A percentile compares a stretch with the other conserved stretches of the same genome.
Evolutionary conservation across 139 green algal genomes (phyloP).

Genomic region (Eudorina sp.): DNA sequence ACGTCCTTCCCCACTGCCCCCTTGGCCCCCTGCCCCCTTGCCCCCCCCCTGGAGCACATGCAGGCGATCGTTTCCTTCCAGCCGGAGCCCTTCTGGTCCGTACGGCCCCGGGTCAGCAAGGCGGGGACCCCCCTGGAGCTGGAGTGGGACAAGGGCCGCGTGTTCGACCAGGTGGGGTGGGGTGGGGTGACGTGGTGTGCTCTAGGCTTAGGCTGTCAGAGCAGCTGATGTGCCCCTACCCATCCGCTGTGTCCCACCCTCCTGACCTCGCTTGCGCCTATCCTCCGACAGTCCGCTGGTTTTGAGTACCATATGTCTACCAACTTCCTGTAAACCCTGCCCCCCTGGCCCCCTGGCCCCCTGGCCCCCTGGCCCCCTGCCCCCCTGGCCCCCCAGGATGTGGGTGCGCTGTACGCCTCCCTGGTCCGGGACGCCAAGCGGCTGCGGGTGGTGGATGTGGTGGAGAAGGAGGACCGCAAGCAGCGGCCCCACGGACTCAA

Average conservation of each 20-base stretch:
- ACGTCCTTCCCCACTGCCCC: neutral
- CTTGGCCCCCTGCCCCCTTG: neutral
- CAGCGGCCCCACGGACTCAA: constrained; percentile 83
- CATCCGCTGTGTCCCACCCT: too few species aligned
- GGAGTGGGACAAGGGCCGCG: constrained; percentile 78
- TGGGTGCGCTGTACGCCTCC: constrained; percentile 44
- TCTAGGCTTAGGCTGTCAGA: too few species aligned
- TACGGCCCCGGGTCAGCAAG: constrained; percentile 66
- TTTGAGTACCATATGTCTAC: too few species aligned
- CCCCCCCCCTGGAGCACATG: neutral
- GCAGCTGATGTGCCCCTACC: too few species aligned
- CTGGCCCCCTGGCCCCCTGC: neutral
- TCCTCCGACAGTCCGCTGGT: too few species aligned
- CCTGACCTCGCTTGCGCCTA: too few species aligned
- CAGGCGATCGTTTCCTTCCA: constrained; percentile 76
- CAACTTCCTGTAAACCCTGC: neutral
- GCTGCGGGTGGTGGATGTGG: constrained; percentile 68
- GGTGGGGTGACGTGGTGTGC: too few species aligned
- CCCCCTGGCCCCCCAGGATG: constrained; percentile 40
- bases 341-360: neutral
- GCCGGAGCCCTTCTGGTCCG: constrained; percentile 85
- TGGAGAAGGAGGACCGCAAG: constrained; percentile 73
- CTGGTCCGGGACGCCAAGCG: constrained; percentile 56
- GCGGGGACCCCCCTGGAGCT: constrained; percentile 62
- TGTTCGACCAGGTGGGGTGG: constrained; percentile 82